A percentile compares a stretch with the other conserved stretches of the same genome.
These are phyloP conservation scores for Rubia peregrina DNA, from an alignment of 305 asterid species.

Conservation along the genomic window DNA sequence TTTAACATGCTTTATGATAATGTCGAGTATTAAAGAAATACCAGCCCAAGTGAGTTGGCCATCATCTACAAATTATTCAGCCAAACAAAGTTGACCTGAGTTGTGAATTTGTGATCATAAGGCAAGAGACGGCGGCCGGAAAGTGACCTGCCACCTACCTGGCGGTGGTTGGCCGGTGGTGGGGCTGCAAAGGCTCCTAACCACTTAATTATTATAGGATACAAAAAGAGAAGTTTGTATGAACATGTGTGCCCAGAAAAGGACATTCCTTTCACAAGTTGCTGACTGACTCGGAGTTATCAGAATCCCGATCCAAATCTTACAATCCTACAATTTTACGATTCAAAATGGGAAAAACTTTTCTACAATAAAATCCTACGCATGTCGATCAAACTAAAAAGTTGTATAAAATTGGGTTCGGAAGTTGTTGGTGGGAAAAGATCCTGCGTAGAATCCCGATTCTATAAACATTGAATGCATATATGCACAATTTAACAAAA, in stretches of 20 bases:
- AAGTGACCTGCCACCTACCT: background rate
- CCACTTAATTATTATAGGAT: background rate
- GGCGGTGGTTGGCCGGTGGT: background rate
- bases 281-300: too few relatives aligned
- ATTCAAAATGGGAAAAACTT: too few relatives aligned
- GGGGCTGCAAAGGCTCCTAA: background rate
- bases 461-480: background rate
- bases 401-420: background rate
- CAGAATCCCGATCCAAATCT: too few relatives aligned
- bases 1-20: too few relatives aligned
- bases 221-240: background rate
- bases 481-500: too few relatives aligned
- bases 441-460: too few relatives aligned
- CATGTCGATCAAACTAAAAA: too few relatives aligned
- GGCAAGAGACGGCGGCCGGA: background rate
- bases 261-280: background rate
- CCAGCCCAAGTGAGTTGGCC: background rate
- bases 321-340: too few relatives aligned
- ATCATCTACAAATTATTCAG: background rate
- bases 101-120: background rate
- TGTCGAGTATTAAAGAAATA: background rate
- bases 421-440: too few relatives aligned
- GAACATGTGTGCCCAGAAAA: too few relatives aligned
- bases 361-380: too few relatives aligned
- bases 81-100: conserved; percentile 1